phyloP scores from a whole-genome alignment of 1,139 yeast genomes.

The Blastobotrys proliferans region DNA sequence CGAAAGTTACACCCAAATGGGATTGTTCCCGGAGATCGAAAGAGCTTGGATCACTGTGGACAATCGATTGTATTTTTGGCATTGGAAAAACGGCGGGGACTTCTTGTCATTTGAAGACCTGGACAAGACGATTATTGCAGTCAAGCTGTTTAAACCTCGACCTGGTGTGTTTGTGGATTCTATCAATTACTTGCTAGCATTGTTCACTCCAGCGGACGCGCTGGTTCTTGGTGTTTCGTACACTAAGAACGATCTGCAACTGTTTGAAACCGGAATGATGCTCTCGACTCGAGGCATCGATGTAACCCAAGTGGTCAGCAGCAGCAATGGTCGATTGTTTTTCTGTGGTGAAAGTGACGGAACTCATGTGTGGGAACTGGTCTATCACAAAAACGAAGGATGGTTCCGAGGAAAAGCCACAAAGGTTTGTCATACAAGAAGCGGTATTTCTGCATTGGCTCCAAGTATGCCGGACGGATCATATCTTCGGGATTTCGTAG shows the following conservation, averaged over 20 bases:
- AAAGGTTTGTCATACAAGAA: constrained; percentile 56
- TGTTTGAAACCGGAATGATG: constrained; percentile 78
- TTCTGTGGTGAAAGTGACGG: constrained; percentile 79
- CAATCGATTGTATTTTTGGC: constrained; percentile 81
- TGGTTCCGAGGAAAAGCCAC: constrained; percentile 85
- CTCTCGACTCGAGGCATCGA: constrained; percentile 77
- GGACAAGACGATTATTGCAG: constrained; percentile 70
- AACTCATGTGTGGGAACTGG: constrained; percentile 78
- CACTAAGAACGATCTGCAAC: constrained; percentile 49
- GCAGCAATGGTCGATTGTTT: constrained; percentile 71
- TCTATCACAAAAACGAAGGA: constrained; percentile 78
- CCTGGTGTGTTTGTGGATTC: constrained; percentile 73
- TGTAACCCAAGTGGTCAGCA: constrained; percentile 60
- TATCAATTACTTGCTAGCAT: constrained; percentile 65
- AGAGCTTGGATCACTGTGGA: constrained; percentile 89
- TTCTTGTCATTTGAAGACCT: constrained; percentile 81
- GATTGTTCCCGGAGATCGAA: constrained; percentile 74
- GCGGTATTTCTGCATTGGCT: constrained; percentile 23
- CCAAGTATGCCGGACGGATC: constrained; percentile 22
- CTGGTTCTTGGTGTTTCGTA: constrained; percentile 72
- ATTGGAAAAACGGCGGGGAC: constrained; percentile 60
- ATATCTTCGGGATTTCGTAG: constrained; percentile 15
- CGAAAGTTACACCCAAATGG: constrained; percentile 70
- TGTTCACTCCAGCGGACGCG: constrained; percentile 78
- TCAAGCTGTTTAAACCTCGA: constrained; percentile 74